phyloP scores from a whole-genome alignment of 495 filamentous ascomycete species.

The Aspergillus panamensis region DNA sequence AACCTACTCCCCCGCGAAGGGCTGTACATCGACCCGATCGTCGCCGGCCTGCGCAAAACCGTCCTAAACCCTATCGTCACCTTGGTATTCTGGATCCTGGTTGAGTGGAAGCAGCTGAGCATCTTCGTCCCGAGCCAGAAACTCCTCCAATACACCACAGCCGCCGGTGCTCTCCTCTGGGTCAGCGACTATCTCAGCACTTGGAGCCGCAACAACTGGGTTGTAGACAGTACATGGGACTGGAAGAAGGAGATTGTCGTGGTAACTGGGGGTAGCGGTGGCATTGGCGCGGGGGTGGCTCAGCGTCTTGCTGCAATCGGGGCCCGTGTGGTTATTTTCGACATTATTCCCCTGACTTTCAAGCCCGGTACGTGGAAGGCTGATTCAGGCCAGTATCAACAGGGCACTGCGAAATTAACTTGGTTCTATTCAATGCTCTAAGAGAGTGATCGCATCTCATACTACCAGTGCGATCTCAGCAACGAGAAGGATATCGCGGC shows the following conservation, averaged over 20 bases:
- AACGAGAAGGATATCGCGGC: conserved; percentile 59
- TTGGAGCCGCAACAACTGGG: conserved; percentile 50
- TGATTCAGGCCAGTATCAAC: background rate
- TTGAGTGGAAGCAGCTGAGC: background rate
- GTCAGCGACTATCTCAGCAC: conserved; percentile 21
- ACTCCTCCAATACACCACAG: background rate
- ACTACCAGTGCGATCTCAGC: conserved; percentile 72
- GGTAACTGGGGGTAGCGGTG: conserved; percentile 60
- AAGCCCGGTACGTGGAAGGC: conserved; percentile 38
- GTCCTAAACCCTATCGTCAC: conserved; percentile 19
- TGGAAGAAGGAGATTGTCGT: conserved; percentile 62
- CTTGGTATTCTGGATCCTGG: background rate
- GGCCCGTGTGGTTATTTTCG: conserved; percentile 56
- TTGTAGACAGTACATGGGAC: conserved; percentile 48
- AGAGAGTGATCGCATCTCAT: conserved; percentile 39
- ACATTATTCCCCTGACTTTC: conserved; percentile 58
- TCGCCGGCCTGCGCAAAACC: conserved; percentile 6
- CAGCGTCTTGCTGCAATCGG: conserved; percentile 50
- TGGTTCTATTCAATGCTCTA: background rate
- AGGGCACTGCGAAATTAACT: background rate
- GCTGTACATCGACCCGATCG: conserved; percentile 22
- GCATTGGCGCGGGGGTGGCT: conserved; percentile 57
- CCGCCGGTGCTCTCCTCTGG: conserved; percentile 10
- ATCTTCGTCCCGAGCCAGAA: background rate
- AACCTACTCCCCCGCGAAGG: conserved; percentile 20